Evolutionary conservation across 108 stramenopile species (phyloP).

Genomic region (Pinguiococcus pyrenoidosus): DNA sequence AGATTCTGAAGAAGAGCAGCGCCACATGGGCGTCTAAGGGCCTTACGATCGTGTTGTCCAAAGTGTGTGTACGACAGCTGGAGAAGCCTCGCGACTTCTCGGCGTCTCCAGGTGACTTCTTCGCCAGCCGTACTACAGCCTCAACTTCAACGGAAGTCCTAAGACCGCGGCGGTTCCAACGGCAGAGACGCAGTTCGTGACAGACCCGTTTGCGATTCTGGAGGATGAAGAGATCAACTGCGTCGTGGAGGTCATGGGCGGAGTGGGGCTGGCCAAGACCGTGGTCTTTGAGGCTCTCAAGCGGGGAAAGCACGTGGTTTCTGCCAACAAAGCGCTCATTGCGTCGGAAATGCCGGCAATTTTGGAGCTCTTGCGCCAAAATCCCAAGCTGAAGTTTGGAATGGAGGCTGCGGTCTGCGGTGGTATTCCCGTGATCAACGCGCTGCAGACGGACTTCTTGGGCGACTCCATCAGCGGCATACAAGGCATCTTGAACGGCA

Average conservation of each 20-base stretch:
- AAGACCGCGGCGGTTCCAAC: too few species aligned
- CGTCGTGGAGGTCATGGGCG: conserved; percentile 89
- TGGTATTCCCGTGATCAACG: conserved; percentile 88
- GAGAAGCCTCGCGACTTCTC: conserved; percentile 55
- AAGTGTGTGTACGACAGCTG: conserved; percentile 65
- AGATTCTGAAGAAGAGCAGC: conserved; percentile 60
- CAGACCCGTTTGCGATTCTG: conserved; percentile 61
- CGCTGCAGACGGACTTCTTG: conserved; percentile 76
- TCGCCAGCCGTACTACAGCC: too few species aligned
- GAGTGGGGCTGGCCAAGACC: conserved; percentile 71
- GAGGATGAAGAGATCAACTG: conserved; percentile 67
- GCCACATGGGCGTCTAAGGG: conserved; percentile 58
- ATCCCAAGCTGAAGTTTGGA: conserved; percentile 50
- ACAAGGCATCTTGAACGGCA: conserved; percentile 80
- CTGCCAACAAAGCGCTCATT: conserved; percentile 93
- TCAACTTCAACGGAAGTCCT: too few species aligned
- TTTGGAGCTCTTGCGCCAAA: conserved; percentile 43
- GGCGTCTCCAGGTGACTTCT: too few species aligned
- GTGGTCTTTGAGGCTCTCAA: conserved; percentile 56
- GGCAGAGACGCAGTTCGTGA: conserved; percentile 51
- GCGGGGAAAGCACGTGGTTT: conserved; percentile 73
- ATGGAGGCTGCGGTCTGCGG: conserved; percentile 94
- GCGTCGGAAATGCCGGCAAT: conserved; percentile 73
- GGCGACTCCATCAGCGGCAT: conserved; percentile 78
- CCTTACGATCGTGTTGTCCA: conserved; percentile 45